These are phyloP conservation scores for Aspergillus carbonarius DNA, from an alignment of 2,329 filamentous ascomycete genomes.

Conservation along the genomic window DNA sequence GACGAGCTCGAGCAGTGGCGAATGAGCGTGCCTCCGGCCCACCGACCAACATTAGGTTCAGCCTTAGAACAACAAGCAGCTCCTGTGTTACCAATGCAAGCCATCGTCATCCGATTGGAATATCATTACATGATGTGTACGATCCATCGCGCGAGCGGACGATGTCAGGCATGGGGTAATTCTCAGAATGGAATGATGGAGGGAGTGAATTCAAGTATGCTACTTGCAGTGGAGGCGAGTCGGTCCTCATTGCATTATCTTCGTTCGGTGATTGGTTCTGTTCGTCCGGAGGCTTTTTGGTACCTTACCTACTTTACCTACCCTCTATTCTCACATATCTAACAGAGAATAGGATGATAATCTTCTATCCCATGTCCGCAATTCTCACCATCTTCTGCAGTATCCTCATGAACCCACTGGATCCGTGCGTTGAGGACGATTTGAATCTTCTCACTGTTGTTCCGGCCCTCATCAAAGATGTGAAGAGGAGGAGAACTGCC, in stretches of 20 bases:
- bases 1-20: constrained; percentile 54
- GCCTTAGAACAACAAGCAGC: constrained; percentile 18
- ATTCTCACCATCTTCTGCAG: constrained; percentile 52
- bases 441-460: neutral
- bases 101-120: constrained; percentile 47
- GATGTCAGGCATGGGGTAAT: constrained; percentile 41
- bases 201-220: constrained; percentile 48
- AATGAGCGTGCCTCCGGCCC: constrained; percentile 34
- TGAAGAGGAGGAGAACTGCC: neutral
- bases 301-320: neutral
- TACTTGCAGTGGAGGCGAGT: constrained; percentile 51
- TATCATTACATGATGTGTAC: constrained; percentile 52
- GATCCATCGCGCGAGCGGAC: constrained; percentile 51
- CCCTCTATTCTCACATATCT: neutral
- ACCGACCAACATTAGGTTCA: constrained; percentile 45
- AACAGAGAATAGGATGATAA: constrained; percentile 39
- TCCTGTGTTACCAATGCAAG: constrained; percentile 32
- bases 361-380: constrained; percentile 54
- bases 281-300: neutral
- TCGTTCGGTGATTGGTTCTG: neutral
- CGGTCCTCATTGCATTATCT: constrained; percentile 50
- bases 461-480: neutral
- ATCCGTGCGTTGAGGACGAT: neutral
- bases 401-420: constrained; percentile 44
- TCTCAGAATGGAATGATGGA: constrained; percentile 30